Percentiles rank a stretch among this genome's conserved stretches.
Evolutionary conservation across 208 protist species (phyloP).

Genomic region (Trichomonas tenax): DNA sequence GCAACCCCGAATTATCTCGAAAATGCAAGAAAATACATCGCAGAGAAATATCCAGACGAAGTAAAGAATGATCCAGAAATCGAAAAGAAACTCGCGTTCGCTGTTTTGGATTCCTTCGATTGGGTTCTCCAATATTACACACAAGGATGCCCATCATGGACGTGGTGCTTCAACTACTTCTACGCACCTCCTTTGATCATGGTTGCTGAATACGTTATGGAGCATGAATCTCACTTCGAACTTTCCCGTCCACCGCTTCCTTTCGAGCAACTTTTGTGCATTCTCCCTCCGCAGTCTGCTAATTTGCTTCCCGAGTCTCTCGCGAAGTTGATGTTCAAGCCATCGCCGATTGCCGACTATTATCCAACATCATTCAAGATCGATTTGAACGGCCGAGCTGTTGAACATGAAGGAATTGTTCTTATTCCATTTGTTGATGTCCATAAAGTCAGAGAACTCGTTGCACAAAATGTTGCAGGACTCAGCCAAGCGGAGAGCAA

Average conservation of each 20-base stretch:
- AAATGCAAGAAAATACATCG: neutral
- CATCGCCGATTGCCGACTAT: neutral
- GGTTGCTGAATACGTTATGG: neutral
- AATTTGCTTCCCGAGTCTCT: neutral
- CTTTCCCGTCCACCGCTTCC: neutral
- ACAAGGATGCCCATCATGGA: neutral
- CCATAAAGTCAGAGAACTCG: neutral
- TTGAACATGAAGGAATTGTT: neutral
- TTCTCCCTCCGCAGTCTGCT: neutral
- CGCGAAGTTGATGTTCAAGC: neutral
- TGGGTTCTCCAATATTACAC: conserved; percentile 11
- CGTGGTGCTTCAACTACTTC: neutral
- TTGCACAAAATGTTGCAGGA: neutral
- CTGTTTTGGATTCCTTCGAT: neutral
- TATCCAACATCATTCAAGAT: neutral
- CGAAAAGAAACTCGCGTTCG: neutral
- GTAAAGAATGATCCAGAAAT: neutral
- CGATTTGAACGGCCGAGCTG: neutral
- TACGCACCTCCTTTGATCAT: neutral
- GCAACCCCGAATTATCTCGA: neutral
- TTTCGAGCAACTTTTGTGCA: neutral
- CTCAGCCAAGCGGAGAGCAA: neutral
- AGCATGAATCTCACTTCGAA: neutral
- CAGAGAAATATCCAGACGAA: neutral
- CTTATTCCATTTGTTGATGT: neutral